Evolutionary conservation across 1,139 yeast species (phyloP).

Genomic region (Pichia sp.): DNA sequence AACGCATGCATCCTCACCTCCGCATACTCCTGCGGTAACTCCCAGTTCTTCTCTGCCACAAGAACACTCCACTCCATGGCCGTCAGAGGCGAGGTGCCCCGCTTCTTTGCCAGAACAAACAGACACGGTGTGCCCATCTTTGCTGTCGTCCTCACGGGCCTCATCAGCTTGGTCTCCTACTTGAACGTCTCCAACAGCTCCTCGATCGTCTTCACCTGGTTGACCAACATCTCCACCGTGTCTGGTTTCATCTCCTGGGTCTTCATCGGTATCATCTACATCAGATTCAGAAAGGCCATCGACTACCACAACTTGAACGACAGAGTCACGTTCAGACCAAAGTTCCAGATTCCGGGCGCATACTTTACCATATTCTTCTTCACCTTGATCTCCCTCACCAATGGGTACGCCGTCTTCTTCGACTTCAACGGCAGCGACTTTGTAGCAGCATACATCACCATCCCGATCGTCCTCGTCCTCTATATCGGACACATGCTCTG

Average conservation of each 20-base stretch:
- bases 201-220: conserved; percentile 37
- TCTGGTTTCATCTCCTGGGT: conserved; percentile 45
- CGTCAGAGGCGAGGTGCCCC: conserved; percentile 46
- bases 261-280: conserved; percentile 41
- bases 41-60: conserved; percentile 38
- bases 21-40: conserved; percentile 41
- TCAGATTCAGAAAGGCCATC: conserved; percentile 55
- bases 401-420: conserved; percentile 50
- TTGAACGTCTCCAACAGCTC: conserved; percentile 31
- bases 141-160: conserved; percentile 33
- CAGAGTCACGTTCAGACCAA: conserved; percentile 45
- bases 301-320: conserved; percentile 40
- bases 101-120: conserved; percentile 40
- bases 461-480: conserved; percentile 49
- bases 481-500: conserved; percentile 39
- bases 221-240: conserved; percentile 40
- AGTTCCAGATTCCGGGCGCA: conserved; percentile 44
- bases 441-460: conserved; percentile 58
- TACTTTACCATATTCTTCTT: conserved; percentile 42
- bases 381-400: conserved; percentile 45
- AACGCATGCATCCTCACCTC: conserved; percentile 41
- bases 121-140: conserved; percentile 43
- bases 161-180: conserved; percentile 38
- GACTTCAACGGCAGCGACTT: conserved; percentile 44
- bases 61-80: conserved; percentile 40